Base-by-base conservation (phyloP, 495 filamentous ascomycete genomes). In the Collariella sp. region DNA sequence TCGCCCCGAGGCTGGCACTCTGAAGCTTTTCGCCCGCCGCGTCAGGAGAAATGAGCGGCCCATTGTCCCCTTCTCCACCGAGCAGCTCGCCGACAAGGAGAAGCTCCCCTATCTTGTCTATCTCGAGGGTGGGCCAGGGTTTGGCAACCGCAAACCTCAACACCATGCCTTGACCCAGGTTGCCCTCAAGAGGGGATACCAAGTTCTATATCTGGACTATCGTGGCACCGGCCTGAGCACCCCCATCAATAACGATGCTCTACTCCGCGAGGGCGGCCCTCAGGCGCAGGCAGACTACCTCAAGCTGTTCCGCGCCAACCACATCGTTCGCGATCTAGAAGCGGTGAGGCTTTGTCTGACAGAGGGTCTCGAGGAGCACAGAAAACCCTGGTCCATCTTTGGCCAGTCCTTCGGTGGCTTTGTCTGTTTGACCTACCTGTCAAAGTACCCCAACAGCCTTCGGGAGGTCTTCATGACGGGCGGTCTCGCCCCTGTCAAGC, bases 331-430 rank as follows among this genome's bases (percentile, higher is more conserved):
- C 46, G 91, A 97, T 60, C 88, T 85, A 53, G 91, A 97, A 61
- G 89, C 90, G 10, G 81, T 97, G 19, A 79, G 91, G 1, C 75
- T 82, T 49, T 82, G 73, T 26, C 71, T 97, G 54, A 91, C 85
- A 0, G 69, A 74, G 4, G 81, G 85, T 18, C 87, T 83, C 42
- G 83, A 87, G 0, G 72, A 76, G 18, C 81, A 84, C 15, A 81
- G 87, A 62, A 79, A 82, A 61, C 86, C 86, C 70, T 96, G 93
- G 91, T 76, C 72, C 39, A 74, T 88, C 31, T 81, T 94, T 44
- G 93, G 93, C 11, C 91, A 96, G 70, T 89, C 85, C 18, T 97
- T 93, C 64, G 91, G 93, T 29, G 93, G 91, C 1, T 96, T 95
- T 69, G 91, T 86, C 54, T 73, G 75, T 6, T 73, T 86, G 15